phyloP scores from a whole-genome alignment of 1,284 basidiomycete species.

The Cronartium quercuum region DNA sequence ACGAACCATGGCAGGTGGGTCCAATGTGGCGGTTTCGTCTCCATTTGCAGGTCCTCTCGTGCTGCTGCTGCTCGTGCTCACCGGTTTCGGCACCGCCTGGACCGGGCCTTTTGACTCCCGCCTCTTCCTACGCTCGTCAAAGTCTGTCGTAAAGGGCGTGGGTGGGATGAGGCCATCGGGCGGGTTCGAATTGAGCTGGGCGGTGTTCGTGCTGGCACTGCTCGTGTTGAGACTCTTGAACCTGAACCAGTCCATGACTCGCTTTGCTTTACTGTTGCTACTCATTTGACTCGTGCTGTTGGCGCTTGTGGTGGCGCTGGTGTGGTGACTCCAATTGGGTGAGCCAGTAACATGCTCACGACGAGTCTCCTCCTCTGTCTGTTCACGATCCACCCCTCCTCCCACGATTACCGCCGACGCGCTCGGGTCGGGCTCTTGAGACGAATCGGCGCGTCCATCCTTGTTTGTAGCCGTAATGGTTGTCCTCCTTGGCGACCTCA shows the following conservation, averaged over 20 bases:
- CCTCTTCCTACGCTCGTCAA: not conserved
- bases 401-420: conserved; percentile 44
- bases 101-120: not conserved
- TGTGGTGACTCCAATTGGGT: conserved; percentile 43
- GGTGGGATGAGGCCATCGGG: conserved; percentile 10
- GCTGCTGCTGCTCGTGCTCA: not conserved
- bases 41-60: not conserved
- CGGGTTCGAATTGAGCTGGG: not conserved
- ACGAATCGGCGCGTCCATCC: not conserved
- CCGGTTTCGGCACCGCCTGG: not conserved
- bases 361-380: conserved; percentile 48
- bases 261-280: conserved; percentile 56
- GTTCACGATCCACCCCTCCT: conserved; percentile 33
- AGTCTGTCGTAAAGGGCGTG: conserved; percentile 2
- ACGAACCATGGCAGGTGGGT: too few species aligned
- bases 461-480: not conserved
- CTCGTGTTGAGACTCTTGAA: conserved; percentile 52
- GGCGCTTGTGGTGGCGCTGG: conserved; percentile 10
- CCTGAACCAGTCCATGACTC: conserved; percentile 62
- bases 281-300: conserved; percentile 18
- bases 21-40: not conserved
- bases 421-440: conserved; percentile 5
- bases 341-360: conserved; percentile 39
- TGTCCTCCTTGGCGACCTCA: not conserved
- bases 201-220: not conserved